Evolutionary conservation across 768 basidiomycete genomes (phyloP), one percentile per base, ranked within the genome.

Genomic region (Macrolepiota dolichaula): DNA sequence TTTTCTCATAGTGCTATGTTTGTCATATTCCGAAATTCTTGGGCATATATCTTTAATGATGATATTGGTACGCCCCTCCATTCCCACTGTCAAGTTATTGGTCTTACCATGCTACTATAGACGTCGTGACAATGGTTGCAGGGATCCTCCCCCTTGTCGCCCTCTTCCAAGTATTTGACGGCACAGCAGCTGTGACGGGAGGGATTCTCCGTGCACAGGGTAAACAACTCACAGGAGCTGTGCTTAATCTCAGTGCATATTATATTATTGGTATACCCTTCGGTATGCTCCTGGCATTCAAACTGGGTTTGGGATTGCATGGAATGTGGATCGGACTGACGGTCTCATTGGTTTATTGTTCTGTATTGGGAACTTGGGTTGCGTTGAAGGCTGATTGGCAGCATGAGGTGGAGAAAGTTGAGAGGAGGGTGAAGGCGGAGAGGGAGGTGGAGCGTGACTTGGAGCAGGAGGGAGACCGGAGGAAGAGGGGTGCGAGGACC

Each of bases 301-400:
- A 75, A 54, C 70, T 69, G 10, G 71, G 77, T 36, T 78, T 83
- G 71, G 85, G 78, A 0, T 77, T 97, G 12, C 75, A 79, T 19
- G 95, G 95, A 0, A 80, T 97, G 15, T 97, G 94, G 95, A 78
- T 89, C 42, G 94, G 94, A 13, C 74, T 96, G 38, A 91, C 90
- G 0, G 68, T 83, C 4, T 85, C 89, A 1, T 76, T 93, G 54
- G 72, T 85, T 15, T 86, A 87, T 72, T 76, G 79, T 49, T 74
- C 85, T 0, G 70, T 79, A 7, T 69, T 84, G 15, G 87, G 88
- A 2, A 78, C 84, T 1, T 78, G 75, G 68, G 66, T 86, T 1
- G 83, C 79, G 51, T 38, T 91, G 17, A 68, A 73, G 19, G 83
- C 89, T 3, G 80, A 94, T 70, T 94, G 92, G 92, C 69, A 83